These are phyloP conservation scores for Rhodosporidiobolus odoratus DNA, from an alignment of 768 basidiomycete species.

Conservation along the genomic window DNA sequence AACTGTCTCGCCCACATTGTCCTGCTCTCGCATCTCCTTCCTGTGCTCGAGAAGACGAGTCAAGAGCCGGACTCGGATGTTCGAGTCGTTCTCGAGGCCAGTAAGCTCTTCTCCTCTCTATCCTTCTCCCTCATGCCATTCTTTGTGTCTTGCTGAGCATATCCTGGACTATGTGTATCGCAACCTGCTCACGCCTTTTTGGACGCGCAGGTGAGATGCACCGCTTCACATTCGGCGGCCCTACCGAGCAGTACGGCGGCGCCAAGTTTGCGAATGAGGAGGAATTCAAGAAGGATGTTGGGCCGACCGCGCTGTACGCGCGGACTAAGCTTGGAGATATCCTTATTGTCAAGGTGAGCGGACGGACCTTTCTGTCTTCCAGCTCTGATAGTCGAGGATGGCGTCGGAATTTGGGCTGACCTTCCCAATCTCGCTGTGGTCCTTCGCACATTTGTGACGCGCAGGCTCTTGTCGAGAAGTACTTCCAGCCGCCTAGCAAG, in stretches of 20 bases:
- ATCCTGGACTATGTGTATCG: too few relatives aligned
- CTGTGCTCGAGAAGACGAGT: slow-evolving; percentile 21
- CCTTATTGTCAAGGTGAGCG: background rate
- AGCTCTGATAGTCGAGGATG: background rate
- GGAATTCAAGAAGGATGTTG: slow-evolving; percentile 24
- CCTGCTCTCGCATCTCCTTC: slow-evolving; percentile 28
- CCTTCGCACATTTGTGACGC: background rate
- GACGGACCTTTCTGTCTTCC: background rate
- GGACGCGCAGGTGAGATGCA: slow-evolving; percentile 13
- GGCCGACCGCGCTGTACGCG: background rate
- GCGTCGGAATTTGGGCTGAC: too few relatives aligned
- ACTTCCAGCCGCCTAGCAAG: slow-evolving; percentile 6
- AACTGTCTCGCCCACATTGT: slow-evolving; percentile 25
- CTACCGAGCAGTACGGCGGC: slow-evolving; percentile 14
- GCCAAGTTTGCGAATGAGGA: slow-evolving; percentile 6
- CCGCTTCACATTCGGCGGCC: slow-evolving; percentile 23
- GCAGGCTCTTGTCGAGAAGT: slow-evolving; percentile 3
- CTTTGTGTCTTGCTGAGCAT: too few relatives aligned
- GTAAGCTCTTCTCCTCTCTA: background rate
- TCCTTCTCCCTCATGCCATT: background rate
- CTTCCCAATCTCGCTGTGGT: too few relatives aligned
- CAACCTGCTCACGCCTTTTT: too few relatives aligned
- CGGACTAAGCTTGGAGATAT: slow-evolving; percentile 24
- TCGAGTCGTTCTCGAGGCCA: slow-evolving; percentile 16
- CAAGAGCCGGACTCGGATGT: slow-evolving; percentile 19